A percentile compares a stretch with the other conserved stretches of the same genome.
phyloP scores from a whole-genome alignment of 768 basidiomycete species.

The Boletus pseudopeckii region DNA sequence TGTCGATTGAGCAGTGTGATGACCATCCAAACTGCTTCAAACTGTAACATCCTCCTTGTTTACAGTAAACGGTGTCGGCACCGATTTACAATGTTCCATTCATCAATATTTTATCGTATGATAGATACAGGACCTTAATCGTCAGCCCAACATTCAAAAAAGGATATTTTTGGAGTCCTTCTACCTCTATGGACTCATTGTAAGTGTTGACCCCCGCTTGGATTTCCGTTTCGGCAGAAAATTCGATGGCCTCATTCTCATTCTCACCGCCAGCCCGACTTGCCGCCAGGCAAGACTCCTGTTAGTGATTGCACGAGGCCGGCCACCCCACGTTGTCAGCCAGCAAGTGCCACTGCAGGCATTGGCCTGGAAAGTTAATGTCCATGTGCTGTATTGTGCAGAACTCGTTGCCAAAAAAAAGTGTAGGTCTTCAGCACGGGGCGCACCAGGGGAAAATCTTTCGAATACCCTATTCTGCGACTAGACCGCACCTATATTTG shows the following conservation, averaged over 20 bases:
- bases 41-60: background rate
- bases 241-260: background rate
- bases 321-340: background rate
- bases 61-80: background rate
- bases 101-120: background rate
- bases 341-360: too few species aligned
- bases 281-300: background rate
- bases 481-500: background rate
- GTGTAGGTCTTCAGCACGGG: background rate
- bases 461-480: background rate
- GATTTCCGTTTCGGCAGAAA: background rate
- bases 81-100: background rate
- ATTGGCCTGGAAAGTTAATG: background rate
- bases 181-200: background rate
- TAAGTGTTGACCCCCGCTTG: background rate
- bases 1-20: background rate
- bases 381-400: background rate
- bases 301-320: background rate
- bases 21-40: background rate
- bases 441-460: background rate
- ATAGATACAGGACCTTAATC: background rate
- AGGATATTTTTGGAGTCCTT: background rate
- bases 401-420: slow-evolving; percentile 3
- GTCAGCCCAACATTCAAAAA: background rate
- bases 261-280: background rate